phyloP scores from a whole-genome alignment of 2,329 filamentous ascomycete genomes.

The Fusarium veterinarium region DNA sequence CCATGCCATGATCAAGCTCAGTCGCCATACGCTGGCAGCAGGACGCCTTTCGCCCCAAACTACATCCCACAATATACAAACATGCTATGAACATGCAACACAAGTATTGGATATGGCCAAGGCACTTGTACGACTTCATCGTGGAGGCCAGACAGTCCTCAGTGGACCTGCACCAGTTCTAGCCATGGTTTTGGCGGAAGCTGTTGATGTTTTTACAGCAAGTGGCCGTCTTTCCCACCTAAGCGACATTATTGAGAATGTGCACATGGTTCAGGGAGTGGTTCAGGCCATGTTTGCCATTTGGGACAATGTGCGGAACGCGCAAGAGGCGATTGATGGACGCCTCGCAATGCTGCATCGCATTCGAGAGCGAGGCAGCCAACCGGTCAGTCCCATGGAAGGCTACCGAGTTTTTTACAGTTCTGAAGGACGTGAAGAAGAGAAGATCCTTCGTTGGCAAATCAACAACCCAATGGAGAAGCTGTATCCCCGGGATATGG shows the following conservation, averaged over 20 bases:
- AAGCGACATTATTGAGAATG: slow-evolving; percentile 62
- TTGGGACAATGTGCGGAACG: slow-evolving; percentile 68
- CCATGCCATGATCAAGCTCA: slow-evolving; percentile 71
- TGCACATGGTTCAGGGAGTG: slow-evolving; percentile 63
- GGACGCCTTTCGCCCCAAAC: slow-evolving; percentile 53
- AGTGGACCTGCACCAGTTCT: slow-evolving; percentile 69
- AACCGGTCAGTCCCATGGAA: slow-evolving; percentile 42
- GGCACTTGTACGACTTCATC: slow-evolving; percentile 53
- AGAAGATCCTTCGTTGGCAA: slow-evolving; percentile 49
- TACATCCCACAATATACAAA: slow-evolving; percentile 58
- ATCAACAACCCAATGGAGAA: slow-evolving; percentile 51
- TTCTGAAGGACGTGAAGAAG: slow-evolving; percentile 44
- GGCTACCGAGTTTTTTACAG: slow-evolving; percentile 49
- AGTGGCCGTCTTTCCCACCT: slow-evolving; percentile 65
- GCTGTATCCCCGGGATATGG: slow-evolving; percentile 53
- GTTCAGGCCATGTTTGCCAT: slow-evolving; percentile 66
- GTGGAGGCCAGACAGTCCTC: slow-evolving; percentile 46
- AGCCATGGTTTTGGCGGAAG: slow-evolving; percentile 70
- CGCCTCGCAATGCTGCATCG: slow-evolving; percentile 51
- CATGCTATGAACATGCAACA: slow-evolving; percentile 63
- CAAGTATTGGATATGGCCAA: slow-evolving; percentile 62
- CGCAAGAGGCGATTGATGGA: slow-evolving; percentile 60
- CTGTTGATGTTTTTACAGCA: slow-evolving; percentile 74
- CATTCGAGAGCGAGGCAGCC: slow-evolving; percentile 49
- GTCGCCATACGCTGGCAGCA: slow-evolving; percentile 65